Percentiles rank a stretch among this genome's conserved stretches.
Evolutionary conservation across 2,329 filamentous ascomycete genomes (phyloP).

Genomic region (Colletotrichum sp.): DNA sequence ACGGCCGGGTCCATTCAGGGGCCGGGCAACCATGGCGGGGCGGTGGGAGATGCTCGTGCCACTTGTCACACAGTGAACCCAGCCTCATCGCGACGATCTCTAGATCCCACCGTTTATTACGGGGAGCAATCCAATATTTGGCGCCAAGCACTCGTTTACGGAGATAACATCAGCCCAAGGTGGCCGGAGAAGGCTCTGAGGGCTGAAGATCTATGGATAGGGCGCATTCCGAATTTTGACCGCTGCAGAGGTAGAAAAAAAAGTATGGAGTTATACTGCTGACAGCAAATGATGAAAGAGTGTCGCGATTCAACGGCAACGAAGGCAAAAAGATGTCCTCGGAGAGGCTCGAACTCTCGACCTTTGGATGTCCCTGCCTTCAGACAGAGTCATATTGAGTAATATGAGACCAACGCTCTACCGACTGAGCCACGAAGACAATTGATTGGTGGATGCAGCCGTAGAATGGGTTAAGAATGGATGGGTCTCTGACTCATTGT

Average conservation of each 20-base stretch:
- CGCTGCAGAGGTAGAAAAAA: neutral
- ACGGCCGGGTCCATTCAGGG: neutral
- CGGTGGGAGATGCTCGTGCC: neutral
- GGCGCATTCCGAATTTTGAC: neutral
- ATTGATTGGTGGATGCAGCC: rapidly evolving
- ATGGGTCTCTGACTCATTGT: neutral
- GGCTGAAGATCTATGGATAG: neutral
- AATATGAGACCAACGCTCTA: conserved; percentile 22
- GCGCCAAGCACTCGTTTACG: neutral
- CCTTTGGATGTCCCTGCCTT: conserved; percentile 15
- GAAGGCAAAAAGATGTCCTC: neutral
- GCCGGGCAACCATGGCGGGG: neutral
- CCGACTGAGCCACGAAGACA: conserved; percentile 18
- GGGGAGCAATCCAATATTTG: neutral
- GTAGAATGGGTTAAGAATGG: neutral
- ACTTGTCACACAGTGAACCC: neutral
- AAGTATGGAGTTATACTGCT: neutral
- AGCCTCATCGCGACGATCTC: neutral
- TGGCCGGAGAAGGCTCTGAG: neutral
- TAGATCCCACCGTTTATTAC: neutral
- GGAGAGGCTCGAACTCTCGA: conserved; percentile 20
- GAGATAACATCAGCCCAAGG: neutral
- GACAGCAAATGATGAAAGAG: neutral
- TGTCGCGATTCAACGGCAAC: neutral
- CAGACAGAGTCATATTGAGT: neutral